Percentiles rank a stretch among this genome's conserved stretches.
phyloP scores from a whole-genome alignment of 208 protist genomes.

The Wallacemonas rigidus region DNA sequence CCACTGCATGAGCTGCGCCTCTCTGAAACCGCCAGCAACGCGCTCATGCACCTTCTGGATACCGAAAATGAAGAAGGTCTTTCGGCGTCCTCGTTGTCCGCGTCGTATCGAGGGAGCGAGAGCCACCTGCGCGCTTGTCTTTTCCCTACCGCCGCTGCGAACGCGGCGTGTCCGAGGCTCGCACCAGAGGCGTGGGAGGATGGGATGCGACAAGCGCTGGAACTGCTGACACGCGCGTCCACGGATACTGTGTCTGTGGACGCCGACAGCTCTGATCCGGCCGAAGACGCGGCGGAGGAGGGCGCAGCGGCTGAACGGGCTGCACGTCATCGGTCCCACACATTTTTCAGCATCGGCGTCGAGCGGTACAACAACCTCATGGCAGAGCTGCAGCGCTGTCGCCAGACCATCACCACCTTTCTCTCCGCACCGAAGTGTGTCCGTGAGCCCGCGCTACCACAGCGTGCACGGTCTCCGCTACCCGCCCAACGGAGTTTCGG shows the following conservation, averaged over 20 bases:
- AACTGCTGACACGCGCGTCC: too few relatives aligned
- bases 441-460: too few relatives aligned
- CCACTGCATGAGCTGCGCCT: slow-evolving; percentile 38
- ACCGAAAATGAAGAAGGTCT: background rate
- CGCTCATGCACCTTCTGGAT: slow-evolving; percentile 43
- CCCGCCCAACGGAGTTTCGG: slow-evolving; percentile 11
- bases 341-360: background rate
- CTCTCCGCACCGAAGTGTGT: background rate
- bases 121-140: too few relatives aligned
- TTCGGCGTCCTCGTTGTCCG: background rate
- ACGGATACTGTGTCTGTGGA: too few relatives aligned
- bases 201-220: too few relatives aligned
- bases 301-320: too few relatives aligned
- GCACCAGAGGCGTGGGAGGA: too few relatives aligned
- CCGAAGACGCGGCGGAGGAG: too few relatives aligned
- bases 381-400: slow-evolving; percentile 6
- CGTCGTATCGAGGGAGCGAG: background rate
- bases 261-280: too few relatives aligned
- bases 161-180: too few relatives aligned
- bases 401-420: slow-evolving; percentile 7
- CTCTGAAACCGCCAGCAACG: slow-evolving; percentile 30
- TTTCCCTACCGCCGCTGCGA: too few relatives aligned
- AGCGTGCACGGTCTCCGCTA: slow-evolving; percentile 11
- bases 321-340: too few relatives aligned
- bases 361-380: slow-evolving; percentile 3